Evolutionary conservation across 2,329 filamentous ascomycete genomes (phyloP).

Genomic region (Orbilia javanica): DNA sequence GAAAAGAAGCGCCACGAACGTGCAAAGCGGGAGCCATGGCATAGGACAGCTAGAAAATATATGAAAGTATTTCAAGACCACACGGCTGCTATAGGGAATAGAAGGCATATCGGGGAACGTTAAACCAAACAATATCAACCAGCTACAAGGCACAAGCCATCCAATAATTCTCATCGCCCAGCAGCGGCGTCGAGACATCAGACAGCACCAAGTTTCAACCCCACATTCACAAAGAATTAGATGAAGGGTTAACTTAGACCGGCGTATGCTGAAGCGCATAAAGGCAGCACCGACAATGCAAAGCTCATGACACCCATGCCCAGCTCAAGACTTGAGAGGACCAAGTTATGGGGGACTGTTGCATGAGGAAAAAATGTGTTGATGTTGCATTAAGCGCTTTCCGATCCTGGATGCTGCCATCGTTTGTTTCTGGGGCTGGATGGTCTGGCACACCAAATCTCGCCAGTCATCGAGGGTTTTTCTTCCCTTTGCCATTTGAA

Average conservation of each 20-base stretch:
- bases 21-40: too few relatives aligned
- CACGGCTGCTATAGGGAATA: neutral
- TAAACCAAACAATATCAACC: neutral
- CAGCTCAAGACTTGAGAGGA: neutral
- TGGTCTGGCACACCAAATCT: neutral
- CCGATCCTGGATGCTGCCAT: neutral
- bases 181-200: neutral
- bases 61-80: neutral
- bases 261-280: constrained; percentile 6
- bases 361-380: constrained; percentile 19
- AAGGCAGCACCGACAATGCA: constrained; percentile 1
- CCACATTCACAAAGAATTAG: neutral
- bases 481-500: too few relatives aligned
- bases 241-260: neutral
- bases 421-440: neutral
- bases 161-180: neutral
- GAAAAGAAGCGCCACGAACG: constrained; percentile 1
- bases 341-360: too few relatives aligned
- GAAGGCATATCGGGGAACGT: neutral
- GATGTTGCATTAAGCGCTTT: constrained; percentile 50
- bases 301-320: neutral
- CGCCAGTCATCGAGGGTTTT: neutral
- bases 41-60: constrained; percentile 1
- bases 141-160: neutral
- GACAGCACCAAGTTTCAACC: constrained; percentile 5